phyloP scores from a whole-genome alignment of 306 rosid genomes.

The Lablab purpureus region DNA sequence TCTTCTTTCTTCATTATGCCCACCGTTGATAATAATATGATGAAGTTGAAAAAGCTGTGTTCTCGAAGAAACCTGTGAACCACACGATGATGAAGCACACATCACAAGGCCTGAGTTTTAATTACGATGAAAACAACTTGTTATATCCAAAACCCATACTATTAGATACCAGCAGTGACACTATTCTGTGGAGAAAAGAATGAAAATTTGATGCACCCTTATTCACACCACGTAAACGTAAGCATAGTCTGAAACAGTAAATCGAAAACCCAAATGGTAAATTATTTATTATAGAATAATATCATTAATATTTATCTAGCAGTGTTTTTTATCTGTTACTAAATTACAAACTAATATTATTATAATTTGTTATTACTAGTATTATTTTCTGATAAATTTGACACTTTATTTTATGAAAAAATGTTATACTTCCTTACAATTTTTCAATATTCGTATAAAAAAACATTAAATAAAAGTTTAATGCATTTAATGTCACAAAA shows the following conservation, averaged over 20 bases:
- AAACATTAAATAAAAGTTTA: too few species aligned
- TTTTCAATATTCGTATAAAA: too few species aligned
- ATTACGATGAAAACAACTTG: slow-evolving; percentile 31
- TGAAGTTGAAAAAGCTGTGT: not conserved
- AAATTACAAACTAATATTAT: too few species aligned
- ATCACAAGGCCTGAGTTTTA: slow-evolving; percentile 18
- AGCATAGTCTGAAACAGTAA: too few species aligned
- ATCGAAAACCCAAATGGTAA: too few species aligned
- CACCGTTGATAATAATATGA: not conserved
- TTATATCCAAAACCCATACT: not conserved
- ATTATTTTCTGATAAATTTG: too few species aligned
- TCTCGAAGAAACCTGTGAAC: not conserved
- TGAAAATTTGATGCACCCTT: not conserved
- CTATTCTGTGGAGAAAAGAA: not conserved
- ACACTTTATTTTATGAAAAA: too few species aligned
- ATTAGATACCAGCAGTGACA: slow-evolving; percentile 4
- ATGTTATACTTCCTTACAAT: too few species aligned
- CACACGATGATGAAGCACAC: slow-evolving; percentile 31
- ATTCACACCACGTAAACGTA: not conserved
- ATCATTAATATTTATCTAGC: too few species aligned
- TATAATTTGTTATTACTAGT: too few species aligned
- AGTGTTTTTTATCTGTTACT: too few species aligned
- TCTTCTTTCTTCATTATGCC: not conserved
- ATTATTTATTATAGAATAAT: too few species aligned
- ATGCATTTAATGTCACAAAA: not conserved